These are phyloP conservation scores for Alternaria brassicicola DNA, from an alignment of 2,329 filamentous ascomycete genomes.

Conservation along the genomic window DNA sequence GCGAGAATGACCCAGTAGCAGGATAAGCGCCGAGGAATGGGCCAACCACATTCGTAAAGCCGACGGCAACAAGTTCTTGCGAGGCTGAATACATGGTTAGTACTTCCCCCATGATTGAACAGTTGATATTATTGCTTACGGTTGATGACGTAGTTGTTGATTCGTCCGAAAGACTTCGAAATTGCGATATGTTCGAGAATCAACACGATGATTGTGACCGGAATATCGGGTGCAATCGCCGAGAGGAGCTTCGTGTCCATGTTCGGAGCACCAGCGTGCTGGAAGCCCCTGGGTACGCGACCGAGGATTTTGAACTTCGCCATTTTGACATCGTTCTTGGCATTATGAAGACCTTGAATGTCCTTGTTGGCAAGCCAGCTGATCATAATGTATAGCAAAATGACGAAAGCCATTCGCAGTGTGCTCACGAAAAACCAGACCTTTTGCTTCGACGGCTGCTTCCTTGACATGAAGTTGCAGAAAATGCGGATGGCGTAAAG, in stretches of 20 bases:
- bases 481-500: slow-evolving; percentile 63
- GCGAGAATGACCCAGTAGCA: slow-evolving; percentile 92
- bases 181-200: slow-evolving; percentile 97
- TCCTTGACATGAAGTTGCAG: slow-evolving; percentile 63
- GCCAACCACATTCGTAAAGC: slow-evolving; percentile 83
- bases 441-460: slow-evolving; percentile 74
- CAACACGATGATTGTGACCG: slow-evolving; percentile 88
- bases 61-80: slow-evolving; percentile 94
- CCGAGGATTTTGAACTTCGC: slow-evolving; percentile 71
- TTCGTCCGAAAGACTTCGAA: slow-evolving; percentile 91
- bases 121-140: slow-evolving; percentile 43
- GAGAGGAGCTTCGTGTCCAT: slow-evolving; percentile 71
- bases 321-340: slow-evolving; percentile 52
- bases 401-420: slow-evolving; percentile 87
- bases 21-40: slow-evolving; percentile 92
- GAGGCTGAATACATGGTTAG: slow-evolving; percentile 58
- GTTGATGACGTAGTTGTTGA: slow-evolving; percentile 96
- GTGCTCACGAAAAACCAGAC: slow-evolving; percentile 90
- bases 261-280: slow-evolving; percentile 74
- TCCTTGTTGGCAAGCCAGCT: slow-evolving; percentile 80
- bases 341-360: slow-evolving; percentile 52
- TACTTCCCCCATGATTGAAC: background rate
- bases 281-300: slow-evolving; percentile 59
- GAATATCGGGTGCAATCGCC: slow-evolving; percentile 73
- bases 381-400: slow-evolving; percentile 89